Evolutionary conservation across 257 asterid species (phyloP).

Genomic region (Solanum boliviense): DNA sequence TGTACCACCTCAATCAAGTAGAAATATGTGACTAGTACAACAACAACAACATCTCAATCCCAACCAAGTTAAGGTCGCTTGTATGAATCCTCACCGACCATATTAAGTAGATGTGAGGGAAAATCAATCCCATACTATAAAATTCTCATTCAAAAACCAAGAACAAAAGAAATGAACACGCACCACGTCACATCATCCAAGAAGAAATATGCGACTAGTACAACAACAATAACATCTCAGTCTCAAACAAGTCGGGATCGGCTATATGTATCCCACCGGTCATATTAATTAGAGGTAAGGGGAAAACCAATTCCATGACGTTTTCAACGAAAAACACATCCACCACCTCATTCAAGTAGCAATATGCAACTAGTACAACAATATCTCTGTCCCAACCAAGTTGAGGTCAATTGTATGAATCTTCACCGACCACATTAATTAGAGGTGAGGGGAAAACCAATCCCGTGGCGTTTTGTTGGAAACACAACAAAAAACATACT

Average conservation of each 20-base stretch:
- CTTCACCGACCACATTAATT: neutral
- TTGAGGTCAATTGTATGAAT: neutral
- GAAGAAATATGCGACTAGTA: too few relatives aligned
- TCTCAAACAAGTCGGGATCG: too few relatives aligned
- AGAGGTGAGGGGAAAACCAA: slow-evolving; percentile 72
- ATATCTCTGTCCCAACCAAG: neutral
- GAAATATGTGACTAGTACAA: too few relatives aligned
- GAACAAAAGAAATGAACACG: too few relatives aligned
- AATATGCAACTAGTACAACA: neutral
- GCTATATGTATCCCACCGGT: too few relatives aligned
- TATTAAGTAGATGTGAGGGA: slow-evolving; percentile 22
- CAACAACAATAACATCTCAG: too few relatives aligned
- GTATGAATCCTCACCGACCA: neutral
- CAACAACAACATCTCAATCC: too few relatives aligned
- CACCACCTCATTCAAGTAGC: neutral
- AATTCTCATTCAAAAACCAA: too few relatives aligned
- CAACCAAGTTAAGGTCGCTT: neutral
- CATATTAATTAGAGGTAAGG: too few relatives aligned
- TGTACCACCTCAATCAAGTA: neutral
- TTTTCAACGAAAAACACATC: neutral
- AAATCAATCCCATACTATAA: slow-evolving; percentile 3
- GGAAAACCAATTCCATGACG: slow-evolving; percentile 64
- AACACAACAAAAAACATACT: slow-evolving; percentile 75
- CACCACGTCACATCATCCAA: too few relatives aligned
- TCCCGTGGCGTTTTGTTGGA: slow-evolving; percentile 80